Percentiles rank a stretch among this genome's conserved stretches.
Conservation (phyloP, 805 yeast species). For the Metschnikowia rubicola region DNA sequence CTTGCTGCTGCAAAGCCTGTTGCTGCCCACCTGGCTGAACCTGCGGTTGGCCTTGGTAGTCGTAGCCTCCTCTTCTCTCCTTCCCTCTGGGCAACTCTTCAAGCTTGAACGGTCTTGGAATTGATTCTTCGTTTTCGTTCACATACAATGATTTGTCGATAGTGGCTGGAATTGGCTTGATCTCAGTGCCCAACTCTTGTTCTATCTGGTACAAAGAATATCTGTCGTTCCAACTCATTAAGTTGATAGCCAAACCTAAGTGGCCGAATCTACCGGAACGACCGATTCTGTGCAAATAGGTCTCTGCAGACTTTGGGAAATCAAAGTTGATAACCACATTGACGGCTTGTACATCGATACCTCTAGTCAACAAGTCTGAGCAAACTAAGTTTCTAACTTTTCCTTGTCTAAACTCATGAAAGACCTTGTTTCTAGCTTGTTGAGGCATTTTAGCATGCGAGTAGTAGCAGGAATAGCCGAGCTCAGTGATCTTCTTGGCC, state of each 20-base stretch:
- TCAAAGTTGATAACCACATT: constrained; percentile 97
- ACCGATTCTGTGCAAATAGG: constrained; percentile 96
- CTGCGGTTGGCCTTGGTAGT: constrained; percentile 44
- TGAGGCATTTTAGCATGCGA: constrained; percentile 98
- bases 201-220: constrained; percentile 91
- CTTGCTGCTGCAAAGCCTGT: constrained; percentile 4
- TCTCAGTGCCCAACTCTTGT: constrained; percentile 96
- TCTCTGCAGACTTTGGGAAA: constrained; percentile 97
- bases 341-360: constrained; percentile 98
- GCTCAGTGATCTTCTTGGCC: constrained; percentile 93
- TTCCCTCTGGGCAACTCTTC: constrained; percentile 53
- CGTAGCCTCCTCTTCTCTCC: constrained; percentile 25
- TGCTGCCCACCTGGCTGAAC: constrained; percentile 4
- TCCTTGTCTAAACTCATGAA: constrained; percentile 98
- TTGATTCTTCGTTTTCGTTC: constrained; percentile 67
- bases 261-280: constrained; percentile 99
- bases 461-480: constrained; percentile 94
- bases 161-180: constrained; percentile 92
- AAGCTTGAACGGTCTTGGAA: constrained; percentile 87
- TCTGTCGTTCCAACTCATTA: constrained; percentile 95
- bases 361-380: constrained; percentile 95
- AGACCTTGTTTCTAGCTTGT: constrained; percentile 93
- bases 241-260: constrained; percentile 93
- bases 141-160: constrained; percentile 89
- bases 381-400: constrained; percentile 96